Evolutionary conservation across 106 monocot species (phyloP), one percentile per base, ranked within the genome.

Genomic region (Xerophyta viscosa): DNA sequence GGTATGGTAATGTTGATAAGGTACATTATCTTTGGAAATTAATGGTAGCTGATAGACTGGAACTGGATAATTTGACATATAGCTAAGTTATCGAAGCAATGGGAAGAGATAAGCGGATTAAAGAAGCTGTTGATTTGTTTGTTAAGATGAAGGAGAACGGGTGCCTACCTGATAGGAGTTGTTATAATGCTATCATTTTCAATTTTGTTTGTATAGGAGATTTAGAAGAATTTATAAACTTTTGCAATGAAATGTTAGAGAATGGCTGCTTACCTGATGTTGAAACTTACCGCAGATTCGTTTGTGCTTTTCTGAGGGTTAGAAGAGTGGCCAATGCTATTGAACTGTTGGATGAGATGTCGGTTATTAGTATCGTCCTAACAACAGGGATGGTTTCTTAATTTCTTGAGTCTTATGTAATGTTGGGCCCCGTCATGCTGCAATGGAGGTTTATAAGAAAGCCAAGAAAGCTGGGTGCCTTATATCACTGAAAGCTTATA

Each of bases 361-460:
- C 89, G 50, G n/a, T 2, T 13, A 50, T 24, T 51, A 85, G 78
- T 33, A 56, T 86, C 49, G 37, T 52, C 11, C 89, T 89, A 51
- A 86, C 31, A 41, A 79, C 82, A 25, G 82, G 85, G 41, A 82
- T 86, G 82, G 51, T 89, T 48, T 86, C 96, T 28, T 76, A 66
- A 24, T 79, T 85, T 22, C 64, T 98, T 22, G 71, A 71, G 28
- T 70, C 72, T 52, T 46, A 15, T 89, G 85, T 60, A 86, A 71
- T 27, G 85, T 79, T 77, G 96, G 89, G 13, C 96, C 96, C 17
- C 96, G 88, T 42, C 76, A 89, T 82, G 96, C 96, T 25, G 89
- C 96, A 21, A 71, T 96, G 78, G 31, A 85, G 30, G 67, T 96
- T 41, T 96, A 96, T 31, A 74, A 74, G 59, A 89, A 69, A 58